Evolutionary conservation across 2,329 filamentous ascomycete species (phyloP), one percentile per base, ranked within the genome.

Genomic region (Sclerotinia borealis): DNA sequence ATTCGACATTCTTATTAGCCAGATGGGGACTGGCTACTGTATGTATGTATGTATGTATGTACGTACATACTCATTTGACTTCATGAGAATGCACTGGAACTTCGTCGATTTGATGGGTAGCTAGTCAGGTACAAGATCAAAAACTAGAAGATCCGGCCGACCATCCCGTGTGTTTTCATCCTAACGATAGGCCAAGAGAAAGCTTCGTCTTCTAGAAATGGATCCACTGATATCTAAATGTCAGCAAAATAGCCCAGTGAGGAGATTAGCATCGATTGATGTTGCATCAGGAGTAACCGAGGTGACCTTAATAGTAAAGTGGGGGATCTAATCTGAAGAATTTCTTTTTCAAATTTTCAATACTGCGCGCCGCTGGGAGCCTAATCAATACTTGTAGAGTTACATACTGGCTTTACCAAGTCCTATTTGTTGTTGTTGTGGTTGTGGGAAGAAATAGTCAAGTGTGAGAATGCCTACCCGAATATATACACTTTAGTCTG

Each of bases 51-150:
- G 10, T 19, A 10, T 22, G n/a, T 54, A 36, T 54, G 6, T 25
- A 51, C 31, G n/a, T 54, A 27, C 37, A 22, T n/a, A n/a, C 52
- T 43, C 37, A 43, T 31, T 34, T 25, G 19, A 34, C 27, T 43
- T 56, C 37, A 56, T n/a, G 25, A 31, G 31, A n/a, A 55, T n/a
- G 10, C 29, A 19, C 11, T 39, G n/a, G 22, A 17, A 43, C 25
- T 27, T 7, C 37, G 39, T 34, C 27, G 31, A 41, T 56, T 34
- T 56, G 39, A 56, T 25, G 13, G 37, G n/a, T 27, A 17, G 27
- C 34, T 49, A 49, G 43, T 61, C 48, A 54, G 48, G 59, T 25
- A 45, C 47, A 52, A 41, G 13, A 52, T 52, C 25, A n/a, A 52
- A 41, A 31, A 37, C 15, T 27, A 41, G 29, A 41, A 17, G 47